Base-by-base conservation (phyloP, 192 early-diverging fungal genomes). In the Gigaspora rosea region DNA sequence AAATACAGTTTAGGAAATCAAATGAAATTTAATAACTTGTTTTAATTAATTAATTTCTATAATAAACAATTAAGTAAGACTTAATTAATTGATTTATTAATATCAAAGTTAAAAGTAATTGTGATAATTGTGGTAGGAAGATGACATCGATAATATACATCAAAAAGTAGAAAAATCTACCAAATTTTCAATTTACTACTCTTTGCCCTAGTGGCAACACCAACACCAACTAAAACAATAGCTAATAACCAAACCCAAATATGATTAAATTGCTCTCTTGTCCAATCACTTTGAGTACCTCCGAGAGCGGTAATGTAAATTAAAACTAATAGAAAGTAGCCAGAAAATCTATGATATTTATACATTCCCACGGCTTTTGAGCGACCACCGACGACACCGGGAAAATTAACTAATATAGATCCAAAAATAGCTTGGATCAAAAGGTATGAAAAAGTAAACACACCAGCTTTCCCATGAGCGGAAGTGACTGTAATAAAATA, bases 291-390 rank as follows among this genome's bases (percentile, higher is more conserved):
- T 54, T 80, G 77, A 22, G 79, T 80, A 11, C 83, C 83, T 18
- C 80, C 74, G 13, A 82, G 73, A 36, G 81, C 83, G 2, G 83
- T 85, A 2, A 76, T 33, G 76, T 77, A 85, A 16, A 78, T 47
- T 5, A 85, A 65, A 10, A 75, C 8, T 22, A 85, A 59, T 12
- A 82, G 10, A 0, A 82, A 3, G 57, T 85, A 85, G 8, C 83
- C 83, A 32, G 77, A 74, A 51, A 80, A 47, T 7, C 83, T 52
- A 66, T 85, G 83, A 61, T 82, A 85, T 41, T 82, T 85, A 70
- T 78, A 85, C 12, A 85, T 50, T 2, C 47, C 63, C 54, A 78
- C 80, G 8, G 83, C 81, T 36, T 77, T 66, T 8, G 50, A 9
- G 8, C 73, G 74, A 5, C 79, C 77, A 5, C 83, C 83, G 48